These are phyloP conservation scores for Mucor indicus DNA, from an alignment of 371 early-diverging fungal species.

Conservation along the genomic window DNA sequence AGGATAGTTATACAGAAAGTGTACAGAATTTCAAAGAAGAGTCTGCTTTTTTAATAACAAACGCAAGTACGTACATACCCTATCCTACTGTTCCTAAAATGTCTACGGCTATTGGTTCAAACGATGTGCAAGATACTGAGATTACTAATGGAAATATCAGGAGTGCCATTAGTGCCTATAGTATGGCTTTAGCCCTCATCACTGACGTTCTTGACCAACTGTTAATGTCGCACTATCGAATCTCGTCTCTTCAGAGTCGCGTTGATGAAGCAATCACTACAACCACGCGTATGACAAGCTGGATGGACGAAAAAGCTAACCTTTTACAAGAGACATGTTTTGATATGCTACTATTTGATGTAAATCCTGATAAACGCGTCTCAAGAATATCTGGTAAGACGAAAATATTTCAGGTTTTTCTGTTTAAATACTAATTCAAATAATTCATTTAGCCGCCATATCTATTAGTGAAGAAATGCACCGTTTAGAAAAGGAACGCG, in stretches of 20 bases:
- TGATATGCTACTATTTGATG: slow-evolving; percentile 10
- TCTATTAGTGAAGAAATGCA: slow-evolving; percentile 24
- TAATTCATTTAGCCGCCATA: neutral
- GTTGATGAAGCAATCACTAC: slow-evolving; percentile 33
- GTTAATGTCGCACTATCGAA: slow-evolving; percentile 30
- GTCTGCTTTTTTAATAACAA: slow-evolving; percentile 36
- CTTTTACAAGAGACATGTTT: slow-evolving; percentile 17
- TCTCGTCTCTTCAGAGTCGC: slow-evolving; percentile 34
- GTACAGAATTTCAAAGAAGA: slow-evolving; percentile 34
- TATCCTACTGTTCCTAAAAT: slow-evolving; percentile 37
- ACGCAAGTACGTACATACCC: slow-evolving; percentile 30
- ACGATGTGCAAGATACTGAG: slow-evolving; percentile 27
- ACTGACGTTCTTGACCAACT: slow-evolving; percentile 44
- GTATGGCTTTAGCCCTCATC: slow-evolving; percentile 38
- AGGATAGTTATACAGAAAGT: slow-evolving; percentile 21
- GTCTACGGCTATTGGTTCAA: slow-evolving; percentile 36
- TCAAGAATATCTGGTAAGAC: neutral
- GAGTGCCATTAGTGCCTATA: slow-evolving; percentile 31
- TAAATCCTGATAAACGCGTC: neutral
- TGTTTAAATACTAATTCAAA: too few species aligned
- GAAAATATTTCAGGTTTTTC: neutral
- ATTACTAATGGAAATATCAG: slow-evolving; percentile 38
- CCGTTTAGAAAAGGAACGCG: slow-evolving; percentile 47
- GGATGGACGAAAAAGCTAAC: slow-evolving; percentile 43
- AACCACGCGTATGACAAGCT: slow-evolving; percentile 25